Evolutionary conservation across 129 eudicot species (phyloP), one percentile per base, ranked within the genome.

Genomic region (Lonicera japonica): DNA sequence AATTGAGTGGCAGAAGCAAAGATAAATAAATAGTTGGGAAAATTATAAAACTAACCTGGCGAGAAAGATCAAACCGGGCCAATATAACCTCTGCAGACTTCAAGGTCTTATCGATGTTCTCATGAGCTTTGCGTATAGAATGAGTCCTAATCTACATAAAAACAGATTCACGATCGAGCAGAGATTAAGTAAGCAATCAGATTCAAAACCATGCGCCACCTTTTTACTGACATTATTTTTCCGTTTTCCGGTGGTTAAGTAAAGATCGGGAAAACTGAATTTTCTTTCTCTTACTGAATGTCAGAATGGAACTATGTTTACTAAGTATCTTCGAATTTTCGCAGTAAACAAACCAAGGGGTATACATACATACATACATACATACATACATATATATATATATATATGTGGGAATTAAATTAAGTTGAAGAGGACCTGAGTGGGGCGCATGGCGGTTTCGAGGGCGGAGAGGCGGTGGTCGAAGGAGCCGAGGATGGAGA

Each of bases 371-470:
- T n/a, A n/a, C n/a, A n/a, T n/a, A n/a, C n/a, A n/a, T n/a, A n/a
- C n/a, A n/a, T n/a, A n/a, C n/a, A n/a, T n/a, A n/a, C n/a, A n/a
- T n/a, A n/a, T n/a, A n/a, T n/a, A n/a, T n/a, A n/a, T n/a, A n/a
- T n/a, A n/a, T 29, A 29, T 29, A 29, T 29, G 36, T 29, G n/a
- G n/a, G n/a, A 36, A n/a, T 34, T 60, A 24, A 63, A 70, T 11
- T 18, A 36, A 40, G 38, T 36, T 29, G 24, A 25, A 75, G 15
- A 40, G 5, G 46, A 90, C 95, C 88, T 91, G 98, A 46, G 98
- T 91, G 1, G 98, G 98, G 16, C 96, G 90, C 98, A 91, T 91
- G 74, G 98, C 98, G 67, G 96, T 84, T 73, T 91, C 96, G n/a
- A 91, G 95, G 58, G 88, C 83, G 57, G 98, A 91, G 25, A 91